phyloP scores from a whole-genome alignment of 2,329 filamentous ascomycete genomes.

The Beauveria bassiana region DNA sequence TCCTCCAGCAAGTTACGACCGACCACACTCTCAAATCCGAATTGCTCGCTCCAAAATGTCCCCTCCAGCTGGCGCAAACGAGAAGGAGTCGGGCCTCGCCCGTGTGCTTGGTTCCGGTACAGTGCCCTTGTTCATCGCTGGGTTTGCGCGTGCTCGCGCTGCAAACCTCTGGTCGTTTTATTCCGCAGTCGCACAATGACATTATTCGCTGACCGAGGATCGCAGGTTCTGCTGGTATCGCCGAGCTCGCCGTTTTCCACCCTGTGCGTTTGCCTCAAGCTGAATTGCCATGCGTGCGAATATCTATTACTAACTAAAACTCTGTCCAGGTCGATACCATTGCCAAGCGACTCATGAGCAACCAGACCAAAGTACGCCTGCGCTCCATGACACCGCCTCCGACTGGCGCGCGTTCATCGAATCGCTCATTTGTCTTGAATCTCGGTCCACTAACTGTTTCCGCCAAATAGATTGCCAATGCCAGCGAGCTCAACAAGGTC shows the following conservation, averaged over 20 bases:
- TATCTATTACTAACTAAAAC: slow-evolving; percentile 1
- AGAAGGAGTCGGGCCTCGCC: slow-evolving; percentile 85
- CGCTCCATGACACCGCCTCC: slow-evolving; percentile 17
- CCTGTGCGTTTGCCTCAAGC: slow-evolving; percentile 46
- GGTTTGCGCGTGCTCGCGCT: neutral
- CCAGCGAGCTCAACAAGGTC: slow-evolving; percentile 70
- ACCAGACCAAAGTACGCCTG: slow-evolving; percentile 64
- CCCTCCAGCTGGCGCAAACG: slow-evolving; percentile 39
- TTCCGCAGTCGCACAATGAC: neutral
- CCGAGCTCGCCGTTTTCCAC: slow-evolving; percentile 88
- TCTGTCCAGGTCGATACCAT: slow-evolving; percentile 78
- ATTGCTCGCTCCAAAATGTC: slow-evolving; percentile 41
- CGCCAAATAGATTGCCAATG: slow-evolving; percentile 23
- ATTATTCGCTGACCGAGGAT: neutral
- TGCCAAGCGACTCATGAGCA: slow-evolving; percentile 98
- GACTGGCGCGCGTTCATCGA: neutral
- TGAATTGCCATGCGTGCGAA: neutral
- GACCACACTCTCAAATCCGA: neutral
- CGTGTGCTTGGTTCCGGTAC: slow-evolving; percentile 86
- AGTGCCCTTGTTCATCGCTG: slow-evolving; percentile 11
- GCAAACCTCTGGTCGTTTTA: slow-evolving; percentile 3
- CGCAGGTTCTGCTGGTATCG: slow-evolving; percentile 81
- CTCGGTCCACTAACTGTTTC: slow-evolving; percentile 14
- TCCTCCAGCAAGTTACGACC: neutral
- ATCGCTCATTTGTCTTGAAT: neutral